Conservation (phyloP, 1,139 yeast species). For the Geotrichum restrictum region DNA sequence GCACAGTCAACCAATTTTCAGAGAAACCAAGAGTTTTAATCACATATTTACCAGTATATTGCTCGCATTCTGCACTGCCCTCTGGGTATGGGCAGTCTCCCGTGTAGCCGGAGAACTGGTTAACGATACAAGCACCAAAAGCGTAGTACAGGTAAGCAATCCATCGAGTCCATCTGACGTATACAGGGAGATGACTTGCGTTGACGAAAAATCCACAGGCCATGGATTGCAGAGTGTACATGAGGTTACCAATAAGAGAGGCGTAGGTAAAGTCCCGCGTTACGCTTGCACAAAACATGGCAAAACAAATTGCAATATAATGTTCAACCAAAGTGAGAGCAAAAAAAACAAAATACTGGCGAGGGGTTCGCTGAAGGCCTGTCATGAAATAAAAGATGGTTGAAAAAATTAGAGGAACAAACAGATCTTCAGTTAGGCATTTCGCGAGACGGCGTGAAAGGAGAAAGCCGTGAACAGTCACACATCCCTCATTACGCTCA, state of each 20-base stretch:
- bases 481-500: slow-evolving; percentile 69
- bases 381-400: slow-evolving; percentile 69
- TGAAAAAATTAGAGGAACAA: slow-evolving; percentile 58
- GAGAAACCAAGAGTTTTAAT: slow-evolving; percentile 60
- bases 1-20: slow-evolving; percentile 60
- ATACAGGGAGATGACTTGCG: slow-evolving; percentile 72
- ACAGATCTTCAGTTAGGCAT: slow-evolving; percentile 63
- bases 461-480: slow-evolving; percentile 64
- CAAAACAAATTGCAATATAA: slow-evolving; percentile 53
- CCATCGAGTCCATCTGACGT: slow-evolving; percentile 80
- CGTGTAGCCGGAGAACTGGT: slow-evolving; percentile 57
- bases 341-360: slow-evolving; percentile 60
- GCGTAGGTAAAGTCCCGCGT: slow-evolving; percentile 65
- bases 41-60: slow-evolving; percentile 50
- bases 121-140: slow-evolving; percentile 64
- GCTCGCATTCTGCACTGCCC: slow-evolving; percentile 39
- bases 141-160: slow-evolving; percentile 73
- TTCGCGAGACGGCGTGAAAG: slow-evolving; percentile 65
- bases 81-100: slow-evolving; percentile 55
- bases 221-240: slow-evolving; percentile 68
- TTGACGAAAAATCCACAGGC: slow-evolving; percentile 82
- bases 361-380: slow-evolving; percentile 53
- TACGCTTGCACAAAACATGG: slow-evolving; percentile 54
- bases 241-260: slow-evolving; percentile 57
- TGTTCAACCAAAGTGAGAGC: slow-evolving; percentile 56